Percentiles rank a stretch among this genome's conserved stretches.
Conservation (phyloP, 1,139 yeast species). For the Yamadazyma triangularis region DNA sequence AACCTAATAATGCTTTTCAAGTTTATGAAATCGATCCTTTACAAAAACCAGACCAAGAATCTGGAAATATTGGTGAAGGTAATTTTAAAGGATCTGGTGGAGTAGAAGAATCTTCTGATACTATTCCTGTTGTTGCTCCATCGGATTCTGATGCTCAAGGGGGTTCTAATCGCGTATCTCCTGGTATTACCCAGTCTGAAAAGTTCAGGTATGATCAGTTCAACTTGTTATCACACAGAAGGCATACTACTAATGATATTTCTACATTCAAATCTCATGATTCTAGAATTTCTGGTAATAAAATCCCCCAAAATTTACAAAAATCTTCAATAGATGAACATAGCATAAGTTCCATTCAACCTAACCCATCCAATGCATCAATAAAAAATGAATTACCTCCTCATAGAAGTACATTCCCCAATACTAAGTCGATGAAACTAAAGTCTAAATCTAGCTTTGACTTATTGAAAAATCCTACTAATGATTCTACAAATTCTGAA, state of each 20-base stretch:
- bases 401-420: conserved; percentile 1
- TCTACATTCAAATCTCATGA: conserved; percentile 5
- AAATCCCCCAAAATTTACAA: too few relatives aligned
- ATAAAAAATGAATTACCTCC: too few relatives aligned
- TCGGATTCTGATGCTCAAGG: background rate
- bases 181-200: background rate
- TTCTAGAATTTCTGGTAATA: too few relatives aligned
- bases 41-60: conserved; percentile 3
- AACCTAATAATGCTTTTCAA: background rate
- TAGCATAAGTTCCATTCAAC: conserved; percentile 3
- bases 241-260: conserved; percentile 15
- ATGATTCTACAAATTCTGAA: conserved; percentile 23
- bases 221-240: conserved; percentile 3
- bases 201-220: conserved; percentile 1
- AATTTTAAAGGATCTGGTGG: too few relatives aligned
- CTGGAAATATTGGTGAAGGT: too few relatives aligned
- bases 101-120: background rate
- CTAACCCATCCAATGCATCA: conserved; percentile 1
- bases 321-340: conserved; percentile 3
- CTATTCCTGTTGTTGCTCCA: too few relatives aligned
- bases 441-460: background rate
- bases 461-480: conserved; percentile 2
- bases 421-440: background rate
- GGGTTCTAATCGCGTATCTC: background rate
- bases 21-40: conserved; percentile 7